Base-by-base conservation (phyloP, 345 rosid genomes). In the Leavenworthia alabamica region DNA sequence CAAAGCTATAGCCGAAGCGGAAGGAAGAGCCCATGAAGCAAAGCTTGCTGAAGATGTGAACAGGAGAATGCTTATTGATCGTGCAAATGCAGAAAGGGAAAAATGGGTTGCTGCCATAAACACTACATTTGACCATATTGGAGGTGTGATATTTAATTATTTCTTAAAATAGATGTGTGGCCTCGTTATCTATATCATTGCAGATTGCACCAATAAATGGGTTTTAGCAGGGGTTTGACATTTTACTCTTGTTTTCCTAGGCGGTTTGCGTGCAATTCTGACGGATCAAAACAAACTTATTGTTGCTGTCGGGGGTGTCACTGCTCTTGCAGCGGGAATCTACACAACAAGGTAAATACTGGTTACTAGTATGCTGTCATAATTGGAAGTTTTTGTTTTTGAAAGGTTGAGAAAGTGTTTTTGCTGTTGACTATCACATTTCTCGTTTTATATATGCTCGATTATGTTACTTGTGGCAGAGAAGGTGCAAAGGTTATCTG, bases 71-170 rank as follows among this genome's bases (percentile, higher is more conserved):
- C 86, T 93, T 28, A 37, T 87, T 40, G 99, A 93, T 77, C 96
- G 92, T 73, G 97, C 99, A 51, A 88, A 85, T 77, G 99, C 97
- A 68, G 99, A 93, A 77, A 76, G 95, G 71, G 99, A 93, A 77
- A 93, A 93, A 77, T 88, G 95, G 97, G 77, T 93, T 73, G 92
- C 99, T 68, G 96, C 95, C 46, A 90, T 93, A 74, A 90, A 93
- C 76, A 84, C 97, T 16, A 81, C 96, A 58, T 90, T 93, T 72
- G 97, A 93, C 29, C 99, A 93, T 67, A 84, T 90, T 67, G 99
- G 99, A 80, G 97, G 99, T 89, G 77, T 27, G 26, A 36, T 19
- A 60, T 52, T 31, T 14, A 7, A 31, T 44, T n/a, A n/a, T n/a
- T n/a, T n/a, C 14, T 32, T 59, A 35, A 43, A 16, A 32, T 60